These are phyloP conservation scores for Diaporthe citri DNA, from an alignment of 2,329 filamentous ascomycete species.

Conservation along the genomic window DNA sequence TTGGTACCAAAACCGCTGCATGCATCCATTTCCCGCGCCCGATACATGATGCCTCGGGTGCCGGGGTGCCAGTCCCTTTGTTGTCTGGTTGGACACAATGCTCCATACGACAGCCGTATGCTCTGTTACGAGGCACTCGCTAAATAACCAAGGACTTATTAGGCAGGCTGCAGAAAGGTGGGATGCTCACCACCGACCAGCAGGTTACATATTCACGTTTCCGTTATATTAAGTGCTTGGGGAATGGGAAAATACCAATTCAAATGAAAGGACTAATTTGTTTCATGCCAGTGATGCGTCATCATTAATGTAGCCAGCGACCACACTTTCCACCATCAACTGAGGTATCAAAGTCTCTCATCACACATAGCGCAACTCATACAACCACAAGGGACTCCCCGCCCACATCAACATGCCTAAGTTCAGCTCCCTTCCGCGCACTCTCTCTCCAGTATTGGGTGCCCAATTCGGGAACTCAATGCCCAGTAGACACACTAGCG, in stretches of 20 bases:
- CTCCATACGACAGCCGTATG: neutral
- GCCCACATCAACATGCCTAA: neutral
- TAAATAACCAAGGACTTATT: neutral
- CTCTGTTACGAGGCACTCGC: too few relatives aligned
- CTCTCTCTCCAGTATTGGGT: neutral
- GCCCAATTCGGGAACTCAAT: neutral
- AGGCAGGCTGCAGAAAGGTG: too few relatives aligned
- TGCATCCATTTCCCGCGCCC: neutral
- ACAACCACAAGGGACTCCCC: too few relatives aligned
- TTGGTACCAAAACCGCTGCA: neutral
- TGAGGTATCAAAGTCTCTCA: neutral
- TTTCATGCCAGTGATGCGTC: neutral
- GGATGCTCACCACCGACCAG: too few relatives aligned
- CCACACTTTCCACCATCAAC: neutral
- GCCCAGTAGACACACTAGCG: conserved; percentile 25
- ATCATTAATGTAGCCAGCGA: neutral
- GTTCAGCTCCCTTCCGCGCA: neutral
- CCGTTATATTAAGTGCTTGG: neutral
- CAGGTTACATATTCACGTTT: neutral
- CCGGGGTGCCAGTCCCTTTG: neutral
- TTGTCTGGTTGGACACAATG: neutral
- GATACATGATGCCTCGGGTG: neutral
- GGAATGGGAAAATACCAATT: too few relatives aligned
- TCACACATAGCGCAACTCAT: neutral
- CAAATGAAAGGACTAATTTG: neutral